Evolutionary conservation across 306 rosid genomes (phyloP).

Genomic region (Cucurbita pepo): DNA sequence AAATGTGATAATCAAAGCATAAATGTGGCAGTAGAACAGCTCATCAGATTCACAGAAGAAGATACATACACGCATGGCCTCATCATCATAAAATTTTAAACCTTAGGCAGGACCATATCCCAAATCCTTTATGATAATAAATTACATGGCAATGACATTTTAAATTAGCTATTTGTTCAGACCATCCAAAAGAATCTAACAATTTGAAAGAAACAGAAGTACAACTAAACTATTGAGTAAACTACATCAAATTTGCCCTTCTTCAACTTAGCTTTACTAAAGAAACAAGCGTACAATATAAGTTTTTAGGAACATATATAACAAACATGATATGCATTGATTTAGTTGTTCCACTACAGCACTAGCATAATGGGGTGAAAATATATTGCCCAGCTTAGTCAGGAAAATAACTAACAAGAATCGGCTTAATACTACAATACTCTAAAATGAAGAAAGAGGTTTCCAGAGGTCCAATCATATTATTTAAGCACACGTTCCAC

Average conservation of each 20-base stretch:
- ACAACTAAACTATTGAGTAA: not conserved
- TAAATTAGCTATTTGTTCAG: not conserved
- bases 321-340: not conserved
- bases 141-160: not conserved
- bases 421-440: not conserved
- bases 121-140: not conserved
- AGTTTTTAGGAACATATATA: not conserved
- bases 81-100: too few relatives aligned
- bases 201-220: not conserved
- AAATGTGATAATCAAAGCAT: not conserved
- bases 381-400: not conserved
- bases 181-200: not conserved
- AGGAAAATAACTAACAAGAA: not conserved
- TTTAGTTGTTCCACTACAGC: not conserved
- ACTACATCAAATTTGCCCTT: not conserved
- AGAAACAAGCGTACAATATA: not conserved
- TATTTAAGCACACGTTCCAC: not conserved
- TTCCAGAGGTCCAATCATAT: not conserved
- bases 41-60: not conserved
- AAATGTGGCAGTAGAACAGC: not conserved
- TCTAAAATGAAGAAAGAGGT: not conserved
- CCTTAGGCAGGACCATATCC: too few relatives aligned
- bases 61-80: not conserved
- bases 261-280: not conserved
- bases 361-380: not conserved